Percentiles rank a stretch among this genome's conserved stretches.
Conservation (phyloP, 2,329 filamentous ascomycete species). For the Juglanconis oblonga region DNA sequence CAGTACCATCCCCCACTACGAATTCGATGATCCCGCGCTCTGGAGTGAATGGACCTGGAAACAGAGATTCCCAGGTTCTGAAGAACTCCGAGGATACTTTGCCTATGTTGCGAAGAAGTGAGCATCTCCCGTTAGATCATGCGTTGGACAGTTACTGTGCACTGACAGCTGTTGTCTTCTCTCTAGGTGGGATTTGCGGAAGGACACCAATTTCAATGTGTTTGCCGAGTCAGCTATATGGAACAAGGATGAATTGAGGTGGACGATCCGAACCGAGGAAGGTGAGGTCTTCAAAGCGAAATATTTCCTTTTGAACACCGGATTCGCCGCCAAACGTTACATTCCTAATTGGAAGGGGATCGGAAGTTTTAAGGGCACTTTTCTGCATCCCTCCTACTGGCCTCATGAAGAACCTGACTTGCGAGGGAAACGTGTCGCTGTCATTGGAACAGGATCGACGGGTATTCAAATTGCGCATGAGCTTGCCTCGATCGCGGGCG, state of each 20-base stretch:
- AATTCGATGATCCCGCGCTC: slow-evolving; percentile 9
- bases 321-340: slow-evolving; percentile 10
- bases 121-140: not conserved
- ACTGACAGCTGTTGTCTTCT: not conserved
- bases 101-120: slow-evolving; percentile 4
- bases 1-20: slow-evolving; percentile 5
- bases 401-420: not conserved
- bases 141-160: not conserved
- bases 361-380: slow-evolving; percentile 4
- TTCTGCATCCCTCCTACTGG: slow-evolving; percentile 10
- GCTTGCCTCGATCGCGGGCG: slow-evolving; percentile 22
- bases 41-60: slow-evolving; percentile 12
- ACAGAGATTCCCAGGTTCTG: slow-evolving; percentile 6
- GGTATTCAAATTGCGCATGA: slow-evolving; percentile 6
- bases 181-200: slow-evolving; percentile 9
- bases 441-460: slow-evolving; percentile 12
- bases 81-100: slow-evolving; percentile 11
- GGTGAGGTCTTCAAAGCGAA: not conserved
- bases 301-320: slow-evolving; percentile 8
- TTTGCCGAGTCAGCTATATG: slow-evolving; percentile 4
- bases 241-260: slow-evolving; percentile 1
- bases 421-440: slow-evolving; percentile 2
- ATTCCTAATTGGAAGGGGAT: slow-evolving; percentile 12
- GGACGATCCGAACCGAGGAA: slow-evolving; percentile 4
- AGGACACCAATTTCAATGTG: slow-evolving; percentile 7